These are phyloP conservation scores for Coelastrella sp. DNA, from an alignment of 139 green algal genomes.

Conservation along the genomic window DNA sequence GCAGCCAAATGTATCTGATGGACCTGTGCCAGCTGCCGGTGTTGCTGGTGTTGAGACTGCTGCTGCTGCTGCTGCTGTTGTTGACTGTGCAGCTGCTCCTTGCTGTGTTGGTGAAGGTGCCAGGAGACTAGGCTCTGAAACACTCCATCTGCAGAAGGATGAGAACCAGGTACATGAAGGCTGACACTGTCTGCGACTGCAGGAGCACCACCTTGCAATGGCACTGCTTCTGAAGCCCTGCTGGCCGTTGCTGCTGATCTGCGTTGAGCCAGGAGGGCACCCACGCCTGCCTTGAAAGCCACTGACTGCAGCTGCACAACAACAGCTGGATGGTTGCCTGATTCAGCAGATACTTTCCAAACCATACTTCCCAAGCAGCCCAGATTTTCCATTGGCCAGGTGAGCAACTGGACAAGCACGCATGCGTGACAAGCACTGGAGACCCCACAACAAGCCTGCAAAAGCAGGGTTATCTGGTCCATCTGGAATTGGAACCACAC, in stretches of 20 bases:
- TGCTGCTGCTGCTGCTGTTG: constrained; percentile 28
- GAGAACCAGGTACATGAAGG: not conserved
- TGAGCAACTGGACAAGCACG: too few relatives aligned
- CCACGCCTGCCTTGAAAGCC: not conserved
- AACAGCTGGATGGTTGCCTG: not conserved
- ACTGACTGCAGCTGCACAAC: not conserved
- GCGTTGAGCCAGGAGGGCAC: not conserved
- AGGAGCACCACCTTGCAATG: not conserved
- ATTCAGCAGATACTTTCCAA: not conserved
- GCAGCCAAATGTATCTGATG: not conserved
- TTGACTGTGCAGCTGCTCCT: not conserved
- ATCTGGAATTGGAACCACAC: too few relatives aligned
- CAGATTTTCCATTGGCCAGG: too few relatives aligned
- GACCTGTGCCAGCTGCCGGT: not conserved
- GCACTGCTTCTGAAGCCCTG: not conserved
- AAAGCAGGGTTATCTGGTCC: not conserved
- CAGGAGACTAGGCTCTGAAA: not conserved
- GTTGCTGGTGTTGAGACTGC: constrained; percentile 10
- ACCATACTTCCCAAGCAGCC: too few relatives aligned
- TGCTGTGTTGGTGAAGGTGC: not conserved
- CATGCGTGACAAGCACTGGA: too few relatives aligned
- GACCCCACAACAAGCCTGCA: not conserved
- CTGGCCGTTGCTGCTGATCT: not conserved
- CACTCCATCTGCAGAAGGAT: not conserved
- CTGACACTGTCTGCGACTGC: not conserved